Conservation (phyloP, 2,329 filamentous ascomycete species). For the Parascedosporium putredinis region DNA sequence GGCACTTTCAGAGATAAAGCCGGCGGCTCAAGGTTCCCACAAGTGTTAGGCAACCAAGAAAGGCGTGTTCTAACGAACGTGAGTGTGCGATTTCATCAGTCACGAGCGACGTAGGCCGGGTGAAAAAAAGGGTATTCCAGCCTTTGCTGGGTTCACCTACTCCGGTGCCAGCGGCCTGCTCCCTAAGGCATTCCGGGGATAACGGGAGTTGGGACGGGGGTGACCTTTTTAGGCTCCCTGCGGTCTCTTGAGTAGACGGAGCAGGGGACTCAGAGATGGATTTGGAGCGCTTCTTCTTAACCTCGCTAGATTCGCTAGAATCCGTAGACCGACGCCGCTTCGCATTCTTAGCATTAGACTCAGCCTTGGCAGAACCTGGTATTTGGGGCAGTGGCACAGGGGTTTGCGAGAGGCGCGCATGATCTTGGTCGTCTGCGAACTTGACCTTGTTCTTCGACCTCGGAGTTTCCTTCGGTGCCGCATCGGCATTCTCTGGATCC, state of each 20-base stretch:
- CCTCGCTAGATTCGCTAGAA: background rate
- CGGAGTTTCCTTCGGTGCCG: background rate
- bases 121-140: too few species aligned
- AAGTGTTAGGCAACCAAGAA: too few species aligned
- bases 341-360: background rate
- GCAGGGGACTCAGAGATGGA: background rate
- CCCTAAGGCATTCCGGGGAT: background rate
- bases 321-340: background rate
- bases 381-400: slow-evolving; percentile 1
- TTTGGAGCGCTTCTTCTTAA: slow-evolving; percentile 2
- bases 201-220: background rate
- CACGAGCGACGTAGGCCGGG: too few species aligned
- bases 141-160: too few species aligned
- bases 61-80: too few species aligned
- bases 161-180: too few species aligned
- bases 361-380: background rate
- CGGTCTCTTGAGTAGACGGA: background rate
- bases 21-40: too few species aligned
- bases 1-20: too few species aligned
- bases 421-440: background rate
- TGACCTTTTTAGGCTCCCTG: background rate
- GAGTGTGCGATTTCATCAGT: too few species aligned
- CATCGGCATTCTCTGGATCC: background rate
- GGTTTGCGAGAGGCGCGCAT: background rate
- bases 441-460: slow-evolving; percentile 4